Evolutionary conservation across 163 green algal genomes (phyloP), one percentile per base, ranked within the genome.

Genomic region (Scenedesmus sp.): DNA sequence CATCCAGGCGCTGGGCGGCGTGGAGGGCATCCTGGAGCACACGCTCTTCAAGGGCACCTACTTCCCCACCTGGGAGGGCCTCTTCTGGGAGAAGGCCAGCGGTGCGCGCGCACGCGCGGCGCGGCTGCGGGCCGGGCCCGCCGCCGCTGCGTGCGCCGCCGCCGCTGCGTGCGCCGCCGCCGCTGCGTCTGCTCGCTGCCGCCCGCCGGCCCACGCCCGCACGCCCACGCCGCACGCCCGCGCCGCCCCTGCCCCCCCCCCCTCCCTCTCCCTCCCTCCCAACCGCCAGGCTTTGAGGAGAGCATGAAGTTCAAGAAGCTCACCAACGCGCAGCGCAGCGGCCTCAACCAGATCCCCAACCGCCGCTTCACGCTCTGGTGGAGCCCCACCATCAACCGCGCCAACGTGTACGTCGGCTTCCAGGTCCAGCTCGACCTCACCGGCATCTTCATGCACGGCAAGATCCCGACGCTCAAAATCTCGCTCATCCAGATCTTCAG

Each of bases 281-380:
- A 29, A 29, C 51, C 36, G 7, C 22, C 79, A 86, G 75, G 76
- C 53, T 99, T 99, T 83, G 96, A 99, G 90, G 96, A 99, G 88
- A 92, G 75, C 64, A 98, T 99, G 96, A 98, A 99, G 89, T 99
- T 98, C 93, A 99, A 99, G 90, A 99, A 99, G 92, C 91, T 99
- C 63, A 99, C 97, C 65, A 99, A 99, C 85, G 97, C 97, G 28
- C 97, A 99, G 91, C 89, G 97, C 64, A 92, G 78, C 9, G 97
- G 97, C 87, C 88, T 99, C 51, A 99, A 98, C 86, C 97, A 99
- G 92, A 99, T 99, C 85, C 97, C 97, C 84, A 99, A 99, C 90
- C 91, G 97, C 57, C 91, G 97, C 77, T 99, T 99, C 92, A 99
- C 97, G 64, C 91, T 99, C 60, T 99, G 97, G 97, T 99, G 97